Conservation (phyloP, 805 yeast species). For the Barnettozyma wickerhamii region DNA sequence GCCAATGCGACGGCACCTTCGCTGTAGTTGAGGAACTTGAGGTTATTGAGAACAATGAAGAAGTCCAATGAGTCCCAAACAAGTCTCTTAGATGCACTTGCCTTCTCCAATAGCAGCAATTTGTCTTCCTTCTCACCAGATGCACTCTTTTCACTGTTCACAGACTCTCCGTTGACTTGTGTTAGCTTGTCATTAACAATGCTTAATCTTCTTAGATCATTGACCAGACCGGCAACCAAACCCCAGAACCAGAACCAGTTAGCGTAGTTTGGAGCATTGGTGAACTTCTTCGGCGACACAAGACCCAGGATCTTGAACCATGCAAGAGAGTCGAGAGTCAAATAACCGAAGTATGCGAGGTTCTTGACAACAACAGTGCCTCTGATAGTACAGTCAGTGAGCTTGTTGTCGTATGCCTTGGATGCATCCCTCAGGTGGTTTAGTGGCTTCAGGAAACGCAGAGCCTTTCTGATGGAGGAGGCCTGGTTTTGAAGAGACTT, state of each 20-base stretch:
- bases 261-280: slow-evolving; percentile 51
- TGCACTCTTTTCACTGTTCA: not conserved
- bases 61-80: slow-evolving; percentile 75
- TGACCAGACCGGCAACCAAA: slow-evolving; percentile 55
- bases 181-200: slow-evolving; percentile 3
- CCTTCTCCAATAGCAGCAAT: slow-evolving; percentile 39
- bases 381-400: slow-evolving; percentile 55
- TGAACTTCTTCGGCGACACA: slow-evolving; percentile 41
- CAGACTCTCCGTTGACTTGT: not conserved
- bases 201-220: slow-evolving; percentile 45
- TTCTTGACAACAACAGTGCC: slow-evolving; percentile 50
- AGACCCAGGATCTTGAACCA: slow-evolving; percentile 55
- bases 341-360: slow-evolving; percentile 58
- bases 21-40: slow-evolving; percentile 53
- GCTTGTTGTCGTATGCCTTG: slow-evolving; percentile 62
- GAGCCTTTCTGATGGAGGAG: slow-evolving; percentile 71
- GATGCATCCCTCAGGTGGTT: slow-evolving; percentile 67
- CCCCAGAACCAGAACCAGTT: slow-evolving; percentile 77
- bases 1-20: slow-evolving; percentile 83
- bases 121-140: slow-evolving; percentile 35
- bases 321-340: slow-evolving; percentile 58
- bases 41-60: slow-evolving; percentile 68
- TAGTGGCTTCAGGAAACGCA: slow-evolving; percentile 81
- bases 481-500: slow-evolving; percentile 58
- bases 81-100: slow-evolving; percentile 54